Base-by-base conservation (phyloP, 2,329 filamentous ascomycete species). In the Colletotrichum aenigma region DNA sequence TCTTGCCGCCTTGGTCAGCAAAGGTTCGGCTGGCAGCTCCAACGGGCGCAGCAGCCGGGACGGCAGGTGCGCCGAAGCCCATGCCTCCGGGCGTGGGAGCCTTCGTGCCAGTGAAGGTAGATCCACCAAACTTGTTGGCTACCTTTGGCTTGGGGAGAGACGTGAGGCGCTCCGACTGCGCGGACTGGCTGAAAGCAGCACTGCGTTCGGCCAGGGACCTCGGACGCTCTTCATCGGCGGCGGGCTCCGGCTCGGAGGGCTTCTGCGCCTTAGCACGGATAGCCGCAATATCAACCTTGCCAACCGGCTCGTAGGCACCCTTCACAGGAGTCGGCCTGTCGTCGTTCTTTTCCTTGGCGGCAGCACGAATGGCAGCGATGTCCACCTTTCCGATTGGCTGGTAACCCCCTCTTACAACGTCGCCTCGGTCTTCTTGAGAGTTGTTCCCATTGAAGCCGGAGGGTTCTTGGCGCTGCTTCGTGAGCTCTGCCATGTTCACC, bases 311-410 rank as follows among this genome's bases (percentile, higher is more conserved):
- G 82, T 99, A 99, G 28, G 96, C 91, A 56, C 97, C 97, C 86
- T 98, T 98, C 24, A 98, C 95, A 7, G 92, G 91, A 2, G 94
- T 91, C 5, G 97, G 97, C 71, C 96, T 90, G 79, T 98, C 94
- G 81, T 98, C 95, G 61, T 90, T 90, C 84, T 83, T 88, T 80
- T 88, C 93, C 88, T 89, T 93, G 82, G 86, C 96, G 87, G 90
- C 95, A 83, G 89, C 93, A 77, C 97, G 92, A 79, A 99, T 94
- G 48, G 95, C 96, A 28, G 94, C 94, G 85, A 99, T 98, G 81
- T 99, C 96, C n/a, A 99, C 94, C 87, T 98, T 98, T 72, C 97
- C 97, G 80, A 99, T 88, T 24, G 97, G 97, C 83, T 98, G 95
- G 85, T 99, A 99, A 18, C 91, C 94, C 60, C 97, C 97, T 81